phyloP scores from a whole-genome alignment of 1,139 yeast species.

The Candida sanyaensis region DNA sequence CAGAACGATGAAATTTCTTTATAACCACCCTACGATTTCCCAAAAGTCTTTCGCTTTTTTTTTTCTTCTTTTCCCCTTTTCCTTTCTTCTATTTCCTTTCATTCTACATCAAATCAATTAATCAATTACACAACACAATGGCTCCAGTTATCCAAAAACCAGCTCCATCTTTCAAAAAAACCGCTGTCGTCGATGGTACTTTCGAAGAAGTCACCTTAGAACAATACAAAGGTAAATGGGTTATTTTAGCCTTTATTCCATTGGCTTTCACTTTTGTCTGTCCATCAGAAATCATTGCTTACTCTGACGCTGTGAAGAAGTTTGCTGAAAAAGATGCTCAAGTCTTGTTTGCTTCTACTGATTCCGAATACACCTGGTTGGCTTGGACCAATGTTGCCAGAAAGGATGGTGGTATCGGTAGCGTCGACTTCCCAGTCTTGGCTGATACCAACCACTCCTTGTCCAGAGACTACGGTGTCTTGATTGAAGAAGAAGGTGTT shows the following conservation, averaged over 20 bases:
- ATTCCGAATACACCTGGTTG: constrained; percentile 93
- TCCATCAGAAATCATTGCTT: constrained; percentile 98
- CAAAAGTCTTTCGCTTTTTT: too few species aligned
- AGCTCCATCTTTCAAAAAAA: constrained; percentile 94
- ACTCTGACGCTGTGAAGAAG: constrained; percentile 91
- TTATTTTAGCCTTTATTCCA: constrained; percentile 93
- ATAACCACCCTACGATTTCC: background rate
- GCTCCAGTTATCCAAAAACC: constrained; percentile 89
- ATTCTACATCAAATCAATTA: background rate
- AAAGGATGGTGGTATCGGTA: constrained; percentile 98
- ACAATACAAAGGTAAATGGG: constrained; percentile 98
- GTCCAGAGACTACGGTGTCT: constrained; percentile 95
- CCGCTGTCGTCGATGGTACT: constrained; percentile 94
- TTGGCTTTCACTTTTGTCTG: constrained; percentile 98
- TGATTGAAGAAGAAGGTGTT: constrained; percentile 92
- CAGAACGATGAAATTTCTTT: background rate
- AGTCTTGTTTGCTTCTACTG: constrained; percentile 95
- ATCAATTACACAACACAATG: constrained; percentile 46
- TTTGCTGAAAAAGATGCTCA: constrained; percentile 86
- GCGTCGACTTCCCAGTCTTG: constrained; percentile 87
- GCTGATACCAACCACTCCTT: constrained; percentile 97
- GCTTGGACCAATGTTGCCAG: constrained; percentile 98
- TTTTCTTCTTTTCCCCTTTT: background rate
- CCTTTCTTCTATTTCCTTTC: background rate
- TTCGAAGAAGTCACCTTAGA: constrained; percentile 94